Evolutionary conservation across 768 basidiomycete genomes (phyloP).

Genomic region (Rhizopogon vulgaris): DNA sequence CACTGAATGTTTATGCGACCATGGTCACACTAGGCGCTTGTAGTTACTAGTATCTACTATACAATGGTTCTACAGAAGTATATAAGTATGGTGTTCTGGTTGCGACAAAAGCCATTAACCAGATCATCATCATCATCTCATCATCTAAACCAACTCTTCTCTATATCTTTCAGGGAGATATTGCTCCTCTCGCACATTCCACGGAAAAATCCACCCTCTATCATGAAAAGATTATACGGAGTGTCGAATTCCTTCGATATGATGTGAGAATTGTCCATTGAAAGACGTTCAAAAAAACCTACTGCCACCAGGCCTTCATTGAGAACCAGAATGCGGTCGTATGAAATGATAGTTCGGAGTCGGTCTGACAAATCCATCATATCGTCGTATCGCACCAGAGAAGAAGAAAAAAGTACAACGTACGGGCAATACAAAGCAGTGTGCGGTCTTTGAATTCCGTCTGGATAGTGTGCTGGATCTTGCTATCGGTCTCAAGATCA

Average conservation of each 20-base stretch:
- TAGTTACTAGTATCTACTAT: too few relatives aligned
- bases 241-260: too few relatives aligned
- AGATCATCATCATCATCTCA: too few relatives aligned
- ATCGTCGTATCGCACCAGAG: not conserved
- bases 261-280: too few relatives aligned
- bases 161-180: conserved; percentile 43
- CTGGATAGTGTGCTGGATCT: conserved; percentile 43
- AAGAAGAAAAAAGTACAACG: conserved; percentile 21
- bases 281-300: too few relatives aligned
- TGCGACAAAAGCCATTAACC: too few relatives aligned
- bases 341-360: conserved; percentile 47
- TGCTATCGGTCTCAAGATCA: conserved; percentile 44
- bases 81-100: too few relatives aligned
- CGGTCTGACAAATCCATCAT: conserved; percentile 27
- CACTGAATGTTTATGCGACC: too few relatives aligned
- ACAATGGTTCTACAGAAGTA: too few relatives aligned
- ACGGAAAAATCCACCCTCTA: conserved; percentile 46
- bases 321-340: conserved; percentile 66
- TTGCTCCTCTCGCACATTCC: conserved; percentile 55
- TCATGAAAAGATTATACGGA: conserved; percentile 44
- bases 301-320: too few relatives aligned
- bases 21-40: too few relatives aligned
- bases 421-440: conserved; percentile 41
- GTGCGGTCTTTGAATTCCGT: conserved; percentile 44
- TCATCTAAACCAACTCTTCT: not conserved